Evolutionary conservation across 352 stramenopile species (phyloP).

Genomic region (Plasmopara halstedii): DNA sequence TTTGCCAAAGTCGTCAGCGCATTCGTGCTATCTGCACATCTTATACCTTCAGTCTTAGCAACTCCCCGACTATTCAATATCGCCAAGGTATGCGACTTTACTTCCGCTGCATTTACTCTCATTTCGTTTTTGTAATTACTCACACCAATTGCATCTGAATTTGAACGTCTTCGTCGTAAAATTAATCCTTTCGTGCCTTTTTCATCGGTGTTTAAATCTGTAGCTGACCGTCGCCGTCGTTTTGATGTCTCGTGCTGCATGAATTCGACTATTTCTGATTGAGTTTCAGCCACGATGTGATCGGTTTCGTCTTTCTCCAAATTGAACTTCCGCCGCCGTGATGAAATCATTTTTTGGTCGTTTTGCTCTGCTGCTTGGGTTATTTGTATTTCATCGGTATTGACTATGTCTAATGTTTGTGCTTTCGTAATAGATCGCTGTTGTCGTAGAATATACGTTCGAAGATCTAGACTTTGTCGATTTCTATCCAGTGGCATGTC

Average conservation of each 20-base stretch:
- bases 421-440: background rate
- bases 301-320: conserved; percentile 1
- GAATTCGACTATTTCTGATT: conserved; percentile 8
- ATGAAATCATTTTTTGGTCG: background rate
- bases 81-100: conserved; percentile 3
- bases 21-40: background rate
- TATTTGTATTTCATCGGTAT: background rate
- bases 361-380: background rate
- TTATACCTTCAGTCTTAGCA: background rate
- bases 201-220: background rate
- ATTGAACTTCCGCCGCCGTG: background rate
- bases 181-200: background rate
- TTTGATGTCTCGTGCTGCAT: conserved; percentile 1
- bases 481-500: conserved; percentile 1
- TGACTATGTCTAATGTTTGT: background rate
- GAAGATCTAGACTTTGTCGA: background rate
- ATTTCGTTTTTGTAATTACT: conserved; percentile 1
- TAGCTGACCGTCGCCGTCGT: conserved; percentile 1
- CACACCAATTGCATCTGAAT: background rate
- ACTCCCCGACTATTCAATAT: conserved; percentile 13
- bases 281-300: conserved; percentile 9
- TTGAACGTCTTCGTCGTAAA: background rate
- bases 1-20: background rate
- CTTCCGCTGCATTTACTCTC: conserved; percentile 1
- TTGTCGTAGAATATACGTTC: background rate